Evolutionary conservation across 2,329 filamentous ascomycete species (phyloP).

Genomic region (Cercospora beticola): DNA sequence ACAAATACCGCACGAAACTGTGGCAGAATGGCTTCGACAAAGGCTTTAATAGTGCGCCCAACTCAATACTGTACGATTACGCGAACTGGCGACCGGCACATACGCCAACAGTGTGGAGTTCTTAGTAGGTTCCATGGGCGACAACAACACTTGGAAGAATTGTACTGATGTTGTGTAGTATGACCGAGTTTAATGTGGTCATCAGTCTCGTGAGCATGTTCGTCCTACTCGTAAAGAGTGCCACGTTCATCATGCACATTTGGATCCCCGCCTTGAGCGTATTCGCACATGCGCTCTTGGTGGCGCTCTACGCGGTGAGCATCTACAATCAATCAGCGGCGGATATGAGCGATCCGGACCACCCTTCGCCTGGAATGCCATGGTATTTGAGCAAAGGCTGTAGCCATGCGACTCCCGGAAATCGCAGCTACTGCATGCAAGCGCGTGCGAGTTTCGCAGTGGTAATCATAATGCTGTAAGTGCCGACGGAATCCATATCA

Average conservation of each 20-base stretch:
- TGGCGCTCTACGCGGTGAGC: conserved; percentile 64
- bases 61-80: conserved; percentile 67
- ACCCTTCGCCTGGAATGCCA: conserved; percentile 61
- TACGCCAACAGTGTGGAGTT: conserved; percentile 70
- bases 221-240: conserved; percentile 68
- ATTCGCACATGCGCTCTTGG: conserved; percentile 57
- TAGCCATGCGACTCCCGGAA: conserved; percentile 47
- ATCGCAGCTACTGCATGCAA: conserved; percentile 61
- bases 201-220: conserved; percentile 76
- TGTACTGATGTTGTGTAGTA: conserved; percentile 46
- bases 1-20: conserved; percentile 68
- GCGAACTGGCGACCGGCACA: conserved; percentile 66
- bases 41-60: conserved; percentile 72
- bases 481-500: conserved; percentile 24
- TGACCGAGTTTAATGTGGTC: conserved; percentile 74
- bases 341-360: conserved; percentile 66
- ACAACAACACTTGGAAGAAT: background rate
- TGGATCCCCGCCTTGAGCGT: conserved; percentile 67
- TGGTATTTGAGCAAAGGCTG: conserved; percentile 78
- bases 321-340: conserved; percentile 70
- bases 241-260: conserved; percentile 68
- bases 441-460: conserved; percentile 67
- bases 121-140: conserved; percentile 58
- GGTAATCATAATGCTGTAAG: conserved; percentile 68
- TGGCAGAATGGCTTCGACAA: conserved; percentile 71